These are phyloP conservation scores for Sarocladium kiliense DNA, from an alignment of 2,329 filamentous ascomycete species.

Conservation along the genomic window DNA sequence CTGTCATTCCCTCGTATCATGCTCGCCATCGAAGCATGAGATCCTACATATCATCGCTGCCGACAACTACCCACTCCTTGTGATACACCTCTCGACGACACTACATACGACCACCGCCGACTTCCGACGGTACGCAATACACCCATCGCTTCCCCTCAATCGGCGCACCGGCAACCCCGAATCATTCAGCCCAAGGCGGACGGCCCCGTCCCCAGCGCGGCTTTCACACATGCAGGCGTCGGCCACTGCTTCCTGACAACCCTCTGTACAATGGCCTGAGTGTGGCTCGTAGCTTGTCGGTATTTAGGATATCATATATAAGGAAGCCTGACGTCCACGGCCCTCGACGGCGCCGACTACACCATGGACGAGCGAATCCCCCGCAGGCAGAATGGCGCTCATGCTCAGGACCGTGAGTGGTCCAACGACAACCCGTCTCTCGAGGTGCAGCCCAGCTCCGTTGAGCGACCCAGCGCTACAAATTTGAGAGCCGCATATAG, in stretches of 20 bases:
- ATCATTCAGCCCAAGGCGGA: not conserved
- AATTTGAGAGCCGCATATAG: constrained; percentile 30
- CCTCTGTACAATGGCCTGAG: constrained; percentile 5
- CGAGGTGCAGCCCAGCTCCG: constrained; percentile 12
- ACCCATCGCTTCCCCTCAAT: not conserved
- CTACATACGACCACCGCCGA: not conserved
- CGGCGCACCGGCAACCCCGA: constrained; percentile 2
- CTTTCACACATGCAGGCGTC: constrained; percentile 1
- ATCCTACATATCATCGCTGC: not conserved
- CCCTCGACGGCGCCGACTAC: not conserved
- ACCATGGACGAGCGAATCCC: constrained; percentile 4
- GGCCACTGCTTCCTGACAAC: not conserved
- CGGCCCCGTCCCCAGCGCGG: not conserved
- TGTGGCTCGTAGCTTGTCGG: constrained; percentile 1
- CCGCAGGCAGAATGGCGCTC: constrained; percentile 1
- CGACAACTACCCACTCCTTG: not conserved
- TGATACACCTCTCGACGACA: constrained; percentile 2
- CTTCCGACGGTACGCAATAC: not conserved
- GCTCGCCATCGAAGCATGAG: not conserved
- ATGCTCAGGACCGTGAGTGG: constrained; percentile 8
- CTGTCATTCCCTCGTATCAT: not conserved
- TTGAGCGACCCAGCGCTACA: constrained; percentile 30
- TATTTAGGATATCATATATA: constrained; percentile 5
- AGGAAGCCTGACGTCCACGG: not conserved
- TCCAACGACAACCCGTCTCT: not conserved